phyloP scores from a whole-genome alignment of 805 yeast genomes.

The Wickerhamomyces alni region DNA sequence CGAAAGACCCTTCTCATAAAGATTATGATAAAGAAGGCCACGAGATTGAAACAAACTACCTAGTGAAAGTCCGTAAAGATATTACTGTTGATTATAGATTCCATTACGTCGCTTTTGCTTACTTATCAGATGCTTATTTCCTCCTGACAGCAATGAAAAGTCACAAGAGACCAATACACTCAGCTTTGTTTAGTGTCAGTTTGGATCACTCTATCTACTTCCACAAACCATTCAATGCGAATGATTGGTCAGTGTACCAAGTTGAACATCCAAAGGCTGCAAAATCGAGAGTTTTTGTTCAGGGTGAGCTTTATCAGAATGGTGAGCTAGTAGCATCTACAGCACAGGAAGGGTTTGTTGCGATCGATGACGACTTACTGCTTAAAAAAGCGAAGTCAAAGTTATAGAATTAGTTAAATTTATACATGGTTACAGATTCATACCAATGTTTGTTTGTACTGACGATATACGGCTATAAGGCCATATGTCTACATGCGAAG shows the following conservation, averaged over 20 bases:
- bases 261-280: conserved; percentile 43
- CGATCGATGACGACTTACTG: conserved; percentile 14
- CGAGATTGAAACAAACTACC: conserved; percentile 14
- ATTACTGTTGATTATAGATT: conserved; percentile 25
- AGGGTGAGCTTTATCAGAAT: conserved; percentile 47
- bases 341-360: conserved; percentile 58
- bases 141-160: conserved; percentile 47
- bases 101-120: conserved; percentile 52
- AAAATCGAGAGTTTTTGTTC: conserved; percentile 48
- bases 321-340: conserved; percentile 51
- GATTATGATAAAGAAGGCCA: conserved; percentile 13
- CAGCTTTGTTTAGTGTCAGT: conserved; percentile 49
- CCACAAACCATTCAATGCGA: conserved; percentile 43
- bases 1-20: conserved; percentile 10
- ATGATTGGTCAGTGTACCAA: conserved; percentile 47
- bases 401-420: too few relatives aligned
- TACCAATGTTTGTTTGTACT: too few relatives aligned
- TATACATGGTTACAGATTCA: too few relatives aligned
- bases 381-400: background rate
- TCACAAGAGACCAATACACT: conserved; percentile 38
- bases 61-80: conserved; percentile 10
- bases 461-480: too few relatives aligned
- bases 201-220: conserved; percentile 65
- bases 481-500: background rate
- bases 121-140: conserved; percentile 52